Percentiles rank a stretch among this genome's conserved stretches.
Evolutionary conservation across 2,329 filamentous ascomycete genomes (phyloP).

Genomic region (Teratosphaeria destructans): DNA sequence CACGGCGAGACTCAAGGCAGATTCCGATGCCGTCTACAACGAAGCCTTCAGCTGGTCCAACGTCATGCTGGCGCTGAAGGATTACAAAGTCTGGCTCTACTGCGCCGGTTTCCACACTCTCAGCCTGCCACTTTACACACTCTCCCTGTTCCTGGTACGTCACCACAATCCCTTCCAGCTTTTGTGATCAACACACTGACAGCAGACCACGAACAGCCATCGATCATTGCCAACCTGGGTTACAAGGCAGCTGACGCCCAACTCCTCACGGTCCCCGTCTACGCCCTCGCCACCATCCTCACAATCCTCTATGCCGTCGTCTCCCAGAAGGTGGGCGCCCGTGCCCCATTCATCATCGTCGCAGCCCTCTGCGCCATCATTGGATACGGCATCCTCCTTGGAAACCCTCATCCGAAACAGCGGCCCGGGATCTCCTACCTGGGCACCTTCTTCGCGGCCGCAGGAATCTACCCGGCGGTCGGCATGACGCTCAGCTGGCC

Average conservation of each 20-base stretch:
- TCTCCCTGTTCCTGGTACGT: conserved; percentile 36
- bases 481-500: conserved; percentile 49
- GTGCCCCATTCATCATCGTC: conserved; percentile 44
- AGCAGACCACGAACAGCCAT: conserved; percentile 27
- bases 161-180: conserved; percentile 16
- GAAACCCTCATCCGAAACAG: conserved; percentile 34
- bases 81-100: conserved; percentile 65
- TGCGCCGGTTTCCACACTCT: conserved; percentile 62
- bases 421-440: conserved; percentile 48
- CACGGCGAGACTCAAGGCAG: conserved; percentile 51
- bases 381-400: conserved; percentile 47
- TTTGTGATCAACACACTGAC: conserved; percentile 15
- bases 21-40: conserved; percentile 58
- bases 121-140: conserved; percentile 46
- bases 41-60: conserved; percentile 60
- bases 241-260: conserved; percentile 36
- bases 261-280: conserved; percentile 28
- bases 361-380: conserved; percentile 41
- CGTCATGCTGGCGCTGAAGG: conserved; percentile 52
- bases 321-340: conserved; percentile 53
- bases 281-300: conserved; percentile 39
- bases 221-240: conserved; percentile 54
- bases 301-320: conserved; percentile 50
- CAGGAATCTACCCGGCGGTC: conserved; percentile 45
- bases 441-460: conserved; percentile 45